Base-by-base conservation (phyloP, 2,329 filamentous ascomycete species). In the Sordariomycetes sp. region DNA sequence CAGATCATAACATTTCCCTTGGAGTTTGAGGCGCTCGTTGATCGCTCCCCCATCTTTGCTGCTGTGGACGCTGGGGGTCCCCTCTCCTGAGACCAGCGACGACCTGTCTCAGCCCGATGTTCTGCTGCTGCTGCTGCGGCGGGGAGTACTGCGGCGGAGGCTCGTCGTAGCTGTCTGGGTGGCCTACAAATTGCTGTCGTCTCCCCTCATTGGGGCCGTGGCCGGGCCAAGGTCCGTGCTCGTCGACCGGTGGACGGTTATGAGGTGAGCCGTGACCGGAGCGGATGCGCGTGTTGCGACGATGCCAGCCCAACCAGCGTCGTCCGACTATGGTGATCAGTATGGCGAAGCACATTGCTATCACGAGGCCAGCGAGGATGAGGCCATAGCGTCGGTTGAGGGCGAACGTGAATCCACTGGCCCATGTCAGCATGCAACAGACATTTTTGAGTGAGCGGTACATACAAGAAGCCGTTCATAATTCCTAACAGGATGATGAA, bases 401-500 rank as follows among this genome's bases (percentile, higher is more conserved):
- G 3, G 75, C 72, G 34, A 79, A 68, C 0, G 63, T 60, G 47
- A 79, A 77, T 17, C 76, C 76, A 5, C 70, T 74, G 32, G 15
- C 11, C 6, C 7, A 4, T 7, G 14, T 4, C 4, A 12, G 14
- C 8, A 33, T 29, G 12, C 8, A 15, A 8, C 16, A 28, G 18
- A 20, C n/a, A 30, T 16, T 7, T 4, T 5, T 17, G 21, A n/a
- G n/a, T 8, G 3, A 28, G 21, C 19, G 26, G 21, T 8, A 57
- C 69, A 41, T 55, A 72, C 70, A 77, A 52, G 41, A 76, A 75
- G 16, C 62, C 70, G 41, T 79, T 78, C 35, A 69, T 45, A 12
- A 72, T 55, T 29, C 72, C 75, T 4, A 75, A 45, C 8, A 66
- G 48, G 15, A 79, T 60, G 23, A 73, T 58, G 4, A 66, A 30